Evolutionary conservation across 495 filamentous ascomycete species (phyloP).

Genomic region (Aspergillus bertholletiae): DNA sequence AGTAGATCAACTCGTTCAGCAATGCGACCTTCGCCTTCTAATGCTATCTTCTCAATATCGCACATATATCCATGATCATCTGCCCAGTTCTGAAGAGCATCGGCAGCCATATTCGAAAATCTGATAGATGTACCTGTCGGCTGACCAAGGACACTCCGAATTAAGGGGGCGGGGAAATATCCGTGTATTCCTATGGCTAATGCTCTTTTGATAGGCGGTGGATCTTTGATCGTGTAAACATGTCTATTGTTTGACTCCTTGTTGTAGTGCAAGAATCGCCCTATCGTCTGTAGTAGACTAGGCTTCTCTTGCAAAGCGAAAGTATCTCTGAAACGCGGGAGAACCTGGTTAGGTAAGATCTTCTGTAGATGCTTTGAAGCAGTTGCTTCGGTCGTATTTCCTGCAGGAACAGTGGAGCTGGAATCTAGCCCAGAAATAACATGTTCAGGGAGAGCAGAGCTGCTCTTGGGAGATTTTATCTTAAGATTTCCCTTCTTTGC

Average conservation of each 20-base stretch:
- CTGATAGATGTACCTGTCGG: constrained; percentile 92
- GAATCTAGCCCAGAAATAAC: constrained; percentile 35
- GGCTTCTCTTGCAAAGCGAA: constrained; percentile 65
- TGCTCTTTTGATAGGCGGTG: constrained; percentile 72
- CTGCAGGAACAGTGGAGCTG: constrained; percentile 20
- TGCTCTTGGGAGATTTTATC: constrained; percentile 44
- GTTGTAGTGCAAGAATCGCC: constrained; percentile 59
- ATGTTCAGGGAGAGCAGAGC: constrained; percentile 26
- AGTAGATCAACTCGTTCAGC: constrained; percentile 82
- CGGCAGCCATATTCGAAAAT: constrained; percentile 85
- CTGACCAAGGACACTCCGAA: constrained; percentile 85
- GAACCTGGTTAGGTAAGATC: constrained; percentile 57
- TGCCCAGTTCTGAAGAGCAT: constrained; percentile 78
- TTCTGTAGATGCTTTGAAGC: constrained; percentile 45
- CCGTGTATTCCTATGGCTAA: constrained; percentile 94
- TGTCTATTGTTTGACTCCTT: constrained; percentile 63
- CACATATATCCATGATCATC: constrained; percentile 61
- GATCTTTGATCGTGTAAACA: constrained; percentile 65
- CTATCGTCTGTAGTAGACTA: constrained; percentile 68
- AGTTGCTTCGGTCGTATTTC: constrained; percentile 34
- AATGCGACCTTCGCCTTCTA: constrained; percentile 98
- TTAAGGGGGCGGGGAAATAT: constrained; percentile 80
- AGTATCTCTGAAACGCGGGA: constrained; percentile 65
- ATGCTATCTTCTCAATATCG: constrained; percentile 82
- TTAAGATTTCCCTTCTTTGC: constrained; percentile 43